phyloP scores from a whole-genome alignment of 2,329 filamentous ascomycete species.

The Penicillium sp. region DNA sequence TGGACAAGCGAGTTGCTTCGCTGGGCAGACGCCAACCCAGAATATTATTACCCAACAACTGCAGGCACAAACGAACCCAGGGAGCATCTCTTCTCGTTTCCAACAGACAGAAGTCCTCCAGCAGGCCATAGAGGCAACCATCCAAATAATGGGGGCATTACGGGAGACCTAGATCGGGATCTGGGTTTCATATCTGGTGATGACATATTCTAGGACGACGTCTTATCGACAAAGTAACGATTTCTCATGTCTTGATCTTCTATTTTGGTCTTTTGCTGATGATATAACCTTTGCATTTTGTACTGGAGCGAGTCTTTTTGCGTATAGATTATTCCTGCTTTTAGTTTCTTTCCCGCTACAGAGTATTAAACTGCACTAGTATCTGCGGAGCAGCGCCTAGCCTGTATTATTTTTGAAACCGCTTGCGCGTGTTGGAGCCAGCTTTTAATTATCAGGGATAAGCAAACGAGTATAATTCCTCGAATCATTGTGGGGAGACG shows the following conservation, averaged over 20 bases:
- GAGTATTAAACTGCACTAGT: too few relatives aligned
- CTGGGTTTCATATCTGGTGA: conserved; percentile 37
- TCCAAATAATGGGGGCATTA: conserved; percentile 32
- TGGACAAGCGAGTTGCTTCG: conserved; percentile 38
- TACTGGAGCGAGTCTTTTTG: too few relatives aligned
- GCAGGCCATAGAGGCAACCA: conserved; percentile 3
- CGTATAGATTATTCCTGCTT: too few relatives aligned
- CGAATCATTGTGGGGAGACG: background rate
- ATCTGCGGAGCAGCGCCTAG: too few relatives aligned
- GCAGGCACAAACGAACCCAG: conserved; percentile 13
- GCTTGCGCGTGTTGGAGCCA: too few relatives aligned
- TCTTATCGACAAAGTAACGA: conserved; percentile 2
- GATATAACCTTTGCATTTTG: background rate
- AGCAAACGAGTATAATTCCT: background rate
- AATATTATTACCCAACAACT: conserved; percentile 15
- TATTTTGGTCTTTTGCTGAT: background rate
- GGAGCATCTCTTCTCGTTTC: conserved; percentile 28
- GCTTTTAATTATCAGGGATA: too few relatives aligned
- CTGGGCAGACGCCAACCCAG: conserved; percentile 25
- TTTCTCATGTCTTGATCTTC: background rate
- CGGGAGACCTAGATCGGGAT: conserved; percentile 45
- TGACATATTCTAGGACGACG: conserved; percentile 31
- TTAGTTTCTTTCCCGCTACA: too few relatives aligned
- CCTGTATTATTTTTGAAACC: too few relatives aligned
- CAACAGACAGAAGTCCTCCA: conserved; percentile 19